Base-by-base conservation (phyloP, 2,329 filamentous ascomycete species). In the Stemphylium beticola region DNA sequence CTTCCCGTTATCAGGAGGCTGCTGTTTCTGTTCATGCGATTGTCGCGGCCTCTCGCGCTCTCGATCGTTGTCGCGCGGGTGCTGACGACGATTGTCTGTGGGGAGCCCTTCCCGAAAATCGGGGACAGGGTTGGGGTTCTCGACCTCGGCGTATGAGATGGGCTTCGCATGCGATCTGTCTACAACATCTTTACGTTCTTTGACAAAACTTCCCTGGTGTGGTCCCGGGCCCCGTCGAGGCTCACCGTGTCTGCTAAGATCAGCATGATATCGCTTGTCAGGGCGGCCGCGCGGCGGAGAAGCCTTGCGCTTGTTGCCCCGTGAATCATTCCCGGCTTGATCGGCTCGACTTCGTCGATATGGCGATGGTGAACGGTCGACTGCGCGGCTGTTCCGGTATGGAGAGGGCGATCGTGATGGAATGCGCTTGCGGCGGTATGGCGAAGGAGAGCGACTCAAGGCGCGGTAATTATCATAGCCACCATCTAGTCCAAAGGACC, bases 221-320 rank as follows among this genome's bases (percentile, higher is more conserved):
- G 46, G 53, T 5, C 40, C 53, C 12, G 31, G 83, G 78, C 64
- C 84, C 86, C 85, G 85, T 68, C 87, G 81, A 36, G 83, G 76
- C 64, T 90, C 87, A 81, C 75, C 57, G 80, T 79, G 70, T 74
- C 69, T 69, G 49, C 53, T 57, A 47, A 60, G 65, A 65, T 71
- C 67, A 61, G 62, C 62, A 53, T 66, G 60, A 45, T 81, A 75
- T 62, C 90, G 84, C 77, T 93, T 93, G 67, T 83, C 84, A 34
- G 66, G 64, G 20, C 69, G 66, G 41, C 62, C 61, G 40, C 64
- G 68, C 14, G 66, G 63, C 32, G 64, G 65, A 10, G 68, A 69
- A 55, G 85, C 87, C 48, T 71, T 72, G 61, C 70, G 69, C 60
- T 73, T 74, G 40, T 64, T 53, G 36, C 83, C 58, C 55, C 63